Percentiles rank a stretch among this genome's conserved stretches.
These are phyloP conservation scores for Wickerhamomyces alni DNA, from an alignment of 805 yeast species.

Conservation along the genomic window DNA sequence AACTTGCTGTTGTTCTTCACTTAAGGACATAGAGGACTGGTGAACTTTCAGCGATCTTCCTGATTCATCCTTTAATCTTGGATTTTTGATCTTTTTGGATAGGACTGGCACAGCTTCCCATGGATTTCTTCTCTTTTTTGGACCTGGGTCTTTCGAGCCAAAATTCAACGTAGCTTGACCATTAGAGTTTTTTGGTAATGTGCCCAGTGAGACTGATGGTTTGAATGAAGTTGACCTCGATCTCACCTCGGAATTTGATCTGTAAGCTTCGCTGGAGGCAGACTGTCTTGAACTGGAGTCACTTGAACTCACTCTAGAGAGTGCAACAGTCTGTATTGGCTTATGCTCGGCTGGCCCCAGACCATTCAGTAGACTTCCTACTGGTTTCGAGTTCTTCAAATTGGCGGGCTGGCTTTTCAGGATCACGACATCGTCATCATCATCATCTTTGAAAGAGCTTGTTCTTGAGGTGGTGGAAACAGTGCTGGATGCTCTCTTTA, in stretches of 20 bases:
- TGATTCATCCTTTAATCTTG: conserved; percentile 6
- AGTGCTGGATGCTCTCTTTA: background rate
- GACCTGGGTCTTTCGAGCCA: background rate
- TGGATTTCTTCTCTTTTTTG: conserved; percentile 3
- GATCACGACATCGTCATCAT: conserved; percentile 2
- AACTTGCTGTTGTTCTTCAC: conserved; percentile 47
- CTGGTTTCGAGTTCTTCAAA: conserved; percentile 11
- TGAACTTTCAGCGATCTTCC: background rate
- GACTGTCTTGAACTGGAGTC: background rate
- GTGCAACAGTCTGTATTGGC: background rate
- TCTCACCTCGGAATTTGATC: background rate
- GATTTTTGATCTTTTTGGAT: conserved; percentile 7
- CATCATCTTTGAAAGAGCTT: conserved; percentile 1
- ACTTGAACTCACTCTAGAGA: background rate
- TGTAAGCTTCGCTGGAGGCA: background rate
- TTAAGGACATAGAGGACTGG: conserved; percentile 16
- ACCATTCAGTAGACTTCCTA: conserved; percentile 4
- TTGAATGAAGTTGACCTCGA: background rate
- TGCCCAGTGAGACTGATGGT: background rate
- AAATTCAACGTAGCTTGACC: conserved; percentile 1
- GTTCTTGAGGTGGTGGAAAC: background rate
- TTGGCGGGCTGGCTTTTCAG: conserved; percentile 4
- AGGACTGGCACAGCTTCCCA: background rate
- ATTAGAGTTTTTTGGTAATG: background rate
- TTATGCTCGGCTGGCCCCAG: background rate